Evolutionary conservation across 2,329 filamentous ascomycete species (phyloP), one percentile per base, ranked within the genome.

Genomic region (Fusarium sp.): DNA sequence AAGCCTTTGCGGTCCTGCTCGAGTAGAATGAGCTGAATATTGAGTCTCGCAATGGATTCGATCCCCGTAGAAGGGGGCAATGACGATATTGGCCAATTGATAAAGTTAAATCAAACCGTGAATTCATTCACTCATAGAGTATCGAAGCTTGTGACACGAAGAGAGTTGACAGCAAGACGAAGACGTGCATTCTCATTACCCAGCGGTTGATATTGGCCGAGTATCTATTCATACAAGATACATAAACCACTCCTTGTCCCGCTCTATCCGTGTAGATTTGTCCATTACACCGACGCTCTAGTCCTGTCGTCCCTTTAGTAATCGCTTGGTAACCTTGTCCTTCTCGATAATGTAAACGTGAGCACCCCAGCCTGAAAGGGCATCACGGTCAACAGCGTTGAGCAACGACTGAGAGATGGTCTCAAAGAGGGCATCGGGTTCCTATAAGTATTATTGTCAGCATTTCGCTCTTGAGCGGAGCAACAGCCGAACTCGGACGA

Each of bases 311-410:
- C 95, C 95, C 91, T 98, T 98, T 84, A 99, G 88, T 91, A 99
- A 91, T 83, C 96, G 90, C 92, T 98, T 98, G 80, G 96, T 98
- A 73, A 99, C 94, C 93, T 98, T 98, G 87, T 97, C 95, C 90
- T 99, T 99, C 88, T 98, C 96, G 83, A 99, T 97, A 81, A 99
- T 97, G 87, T 98, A 99, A 78, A 99, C 96, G 82, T 99, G 95
- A 43, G 96, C 96, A 82, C 96, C 96, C 96, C 96, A 98, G 75
- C 96, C 96, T 42, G 96, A 98, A 73, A 99, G 88, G 60, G 96
- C 96, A 85, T 99, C 96, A 86, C 96, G 90, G 85, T 99, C 96
- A 66, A 98, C 94, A 68, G 96, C 96, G 84, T 97, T 98, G 78
- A 99, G 89, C 69, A 99, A 89, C 59, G 96, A 92, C 86, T 99